These are phyloP conservation scores for Hemisphaericaspora subhashii DNA, from an alignment of 1,139 yeast species.

Conservation along the genomic window DNA sequence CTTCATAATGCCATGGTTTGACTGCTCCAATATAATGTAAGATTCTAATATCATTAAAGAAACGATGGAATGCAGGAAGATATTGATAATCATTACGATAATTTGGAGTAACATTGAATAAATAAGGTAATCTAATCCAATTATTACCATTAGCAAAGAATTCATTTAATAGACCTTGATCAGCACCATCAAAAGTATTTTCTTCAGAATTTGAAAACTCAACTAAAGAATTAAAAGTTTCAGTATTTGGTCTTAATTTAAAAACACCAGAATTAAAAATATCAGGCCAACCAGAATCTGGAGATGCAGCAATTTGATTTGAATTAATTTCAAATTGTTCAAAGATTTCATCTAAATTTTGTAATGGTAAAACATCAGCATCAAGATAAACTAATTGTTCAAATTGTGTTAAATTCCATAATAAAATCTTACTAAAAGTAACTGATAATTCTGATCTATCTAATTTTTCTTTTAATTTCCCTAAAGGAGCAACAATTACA, in stretches of 20 bases:
- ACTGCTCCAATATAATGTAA: constrained; percentile 30
- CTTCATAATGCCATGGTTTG: constrained; percentile 32
- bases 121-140: constrained; percentile 31
- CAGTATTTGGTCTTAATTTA: constrained; percentile 24
- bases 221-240: constrained; percentile 20
- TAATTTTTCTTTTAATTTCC: constrained; percentile 20
- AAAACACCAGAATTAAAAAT: constrained; percentile 35
- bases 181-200: constrained; percentile 34
- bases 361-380: constrained; percentile 30
- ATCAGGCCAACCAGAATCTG: constrained; percentile 42
- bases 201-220: constrained; percentile 15
- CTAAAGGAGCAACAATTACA: constrained; percentile 21
- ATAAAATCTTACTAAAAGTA: constrained; percentile 28
- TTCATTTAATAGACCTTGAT: constrained; percentile 35
- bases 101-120: constrained; percentile 30
- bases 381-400: constrained; percentile 30
- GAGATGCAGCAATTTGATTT: constrained; percentile 26
- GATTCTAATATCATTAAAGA: constrained; percentile 27
- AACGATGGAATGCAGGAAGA: constrained; percentile 31
- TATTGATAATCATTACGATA: constrained; percentile 33
- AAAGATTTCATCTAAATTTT: constrained; percentile 26
- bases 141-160: constrained; percentile 22
- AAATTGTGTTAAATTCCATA: constrained; percentile 29
- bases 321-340: constrained; percentile 16
- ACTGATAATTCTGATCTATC: constrained; percentile 30